Evolutionary conservation across 2,329 filamentous ascomycete species (phyloP), one percentile per base, ranked within the genome.

Genomic region (Colletotrichum cordylinicola): DNA sequence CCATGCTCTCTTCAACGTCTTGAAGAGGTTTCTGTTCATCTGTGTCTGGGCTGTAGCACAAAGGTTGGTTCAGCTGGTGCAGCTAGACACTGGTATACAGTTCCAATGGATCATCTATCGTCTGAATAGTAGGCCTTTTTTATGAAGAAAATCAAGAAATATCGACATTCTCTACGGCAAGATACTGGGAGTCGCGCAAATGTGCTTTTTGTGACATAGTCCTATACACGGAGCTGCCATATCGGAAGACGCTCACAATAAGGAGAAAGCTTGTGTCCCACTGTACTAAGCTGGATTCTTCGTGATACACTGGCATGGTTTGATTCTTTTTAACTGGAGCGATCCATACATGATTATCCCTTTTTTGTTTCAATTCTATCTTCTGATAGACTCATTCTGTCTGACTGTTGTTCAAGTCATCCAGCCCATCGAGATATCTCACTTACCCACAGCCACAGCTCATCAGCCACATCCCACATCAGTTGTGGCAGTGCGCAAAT

Each of bases 251-350:
- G 18, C 39, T 43, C 0, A 18, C 2, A 16, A 4, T 43, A 3
- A 1, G 39, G 12, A 48, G 18, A 48, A 0, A 6, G 39, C 39
- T 1, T 48, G 39, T 18, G 16, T 10, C 37, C 4, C 0, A 43
- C 4, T 18, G 1, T 48, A 12, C 5, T 0, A 12, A 48, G 39
- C 39, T n/a, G 9, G 1, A 48, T 48, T 1, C 39, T 7, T 0
- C 2, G 39, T 18, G 5, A 12, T 2, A 0, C 0, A n/a, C 16
- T 48, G 1, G 39, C 9, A 12, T 48, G 18, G 5, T 48, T 48
- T 10, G 5, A 48, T 21, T 39, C 5, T 10, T 48, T 2, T n/a
- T 18, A 9, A 43, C 2, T 10, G 39, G 6, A 43, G 4, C 4
- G 4, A 43, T 3, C 18, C 39, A 43, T 1, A 10, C 39, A 43